A percentile compares a stretch with the other conserved stretches of the same genome.
These are phyloP conservation scores for Daldinia bambusicola DNA, from an alignment of 495 filamentous ascomycete species.

Conservation along the genomic window DNA sequence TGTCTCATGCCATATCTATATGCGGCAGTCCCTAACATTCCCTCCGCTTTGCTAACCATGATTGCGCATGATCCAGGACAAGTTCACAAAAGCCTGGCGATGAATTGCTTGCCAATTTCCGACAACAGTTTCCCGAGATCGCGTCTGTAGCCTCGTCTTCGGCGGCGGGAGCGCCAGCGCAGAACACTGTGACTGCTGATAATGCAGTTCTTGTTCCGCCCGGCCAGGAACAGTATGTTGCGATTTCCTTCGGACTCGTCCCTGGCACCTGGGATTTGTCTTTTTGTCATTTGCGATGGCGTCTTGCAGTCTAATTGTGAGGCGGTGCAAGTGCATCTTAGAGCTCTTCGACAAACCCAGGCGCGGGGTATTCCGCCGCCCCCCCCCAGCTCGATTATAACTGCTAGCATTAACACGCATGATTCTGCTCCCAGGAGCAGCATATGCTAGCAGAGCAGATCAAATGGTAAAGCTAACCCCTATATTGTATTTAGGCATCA, in stretches of 20 bases:
- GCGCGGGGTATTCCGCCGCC: slow-evolving; percentile 42
- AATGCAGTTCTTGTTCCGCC: slow-evolving; percentile 55
- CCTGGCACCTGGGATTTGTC: slow-evolving; percentile 5
- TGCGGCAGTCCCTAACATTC: slow-evolving; percentile 19
- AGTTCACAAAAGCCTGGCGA: slow-evolving; percentile 88
- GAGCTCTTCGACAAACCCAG: slow-evolving; percentile 22
- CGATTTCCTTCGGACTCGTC: slow-evolving; percentile 27
- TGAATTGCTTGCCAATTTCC: slow-evolving; percentile 85
- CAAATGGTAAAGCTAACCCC: slow-evolving; percentile 25
- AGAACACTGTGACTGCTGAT: slow-evolving; percentile 52
- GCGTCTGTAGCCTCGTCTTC: slow-evolving; percentile 50
- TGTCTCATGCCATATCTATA: slow-evolving; percentile 28
- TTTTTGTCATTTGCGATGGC: slow-evolving; percentile 24
- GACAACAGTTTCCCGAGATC: slow-evolving; percentile 78
- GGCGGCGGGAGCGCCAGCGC: slow-evolving; percentile 45
- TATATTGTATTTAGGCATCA: slow-evolving; percentile 48
- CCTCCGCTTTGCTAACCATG: slow-evolving; percentile 43
- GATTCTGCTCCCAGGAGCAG: slow-evolving; percentile 17
- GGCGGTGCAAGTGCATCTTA: slow-evolving; percentile 44
- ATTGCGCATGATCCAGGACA: slow-evolving; percentile 62
- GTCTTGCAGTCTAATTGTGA: slow-evolving; percentile 27
- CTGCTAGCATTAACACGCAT: slow-evolving; percentile 19
- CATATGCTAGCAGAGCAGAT: not conserved
- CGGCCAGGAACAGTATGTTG: slow-evolving; percentile 62
- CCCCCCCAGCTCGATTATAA: slow-evolving; percentile 34